Conservation (phyloP, 1,284 basidiomycete species). For the Boletellus deceptivus region DNA sequence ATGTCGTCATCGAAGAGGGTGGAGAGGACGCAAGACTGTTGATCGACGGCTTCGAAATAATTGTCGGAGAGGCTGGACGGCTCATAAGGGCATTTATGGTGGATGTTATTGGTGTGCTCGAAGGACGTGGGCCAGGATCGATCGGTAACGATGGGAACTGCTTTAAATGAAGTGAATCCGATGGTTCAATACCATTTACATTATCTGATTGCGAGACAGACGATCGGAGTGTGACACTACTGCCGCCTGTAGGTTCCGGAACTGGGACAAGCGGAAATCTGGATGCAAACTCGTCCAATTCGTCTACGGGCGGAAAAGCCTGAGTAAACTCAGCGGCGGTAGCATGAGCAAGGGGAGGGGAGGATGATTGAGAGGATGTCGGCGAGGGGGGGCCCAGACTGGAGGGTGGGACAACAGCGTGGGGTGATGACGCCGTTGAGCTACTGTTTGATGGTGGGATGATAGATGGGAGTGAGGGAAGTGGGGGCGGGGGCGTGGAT, state of each 20-base stretch:
- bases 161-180: slow-evolving; percentile 28
- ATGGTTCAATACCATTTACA: slow-evolving; percentile 9
- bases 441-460: slow-evolving; percentile 32
- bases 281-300: slow-evolving; percentile 58
- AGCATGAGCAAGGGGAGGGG: slow-evolving; percentile 41
- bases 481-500: slow-evolving; percentile 13
- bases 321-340: slow-evolving; percentile 55
- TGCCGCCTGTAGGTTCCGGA: slow-evolving; percentile 39
- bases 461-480: slow-evolving; percentile 4
- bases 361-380: slow-evolving; percentile 54
- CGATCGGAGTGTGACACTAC: slow-evolving; percentile 22
- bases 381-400: slow-evolving; percentile 73
- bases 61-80: slow-evolving; percentile 53
- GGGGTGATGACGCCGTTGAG: slow-evolving; percentile 39
- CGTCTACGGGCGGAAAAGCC: slow-evolving; percentile 71
- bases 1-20: slow-evolving; percentile 18
- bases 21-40: slow-evolving; percentile 22
- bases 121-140: slow-evolving; percentile 57
- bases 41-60: slow-evolving; percentile 24
- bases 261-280: slow-evolving; percentile 49
- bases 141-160: slow-evolving; percentile 51
- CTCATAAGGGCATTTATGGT: slow-evolving; percentile 55
- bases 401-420: slow-evolving; percentile 63
- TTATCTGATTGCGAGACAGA: slow-evolving; percentile 15
- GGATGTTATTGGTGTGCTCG: slow-evolving; percentile 69